A percentile compares a stretch with the other conserved stretches of the same genome.
These are phyloP conservation scores for Fusarium sp. DNA, from an alignment of 2,329 filamentous ascomycete species.

Conservation along the genomic window DNA sequence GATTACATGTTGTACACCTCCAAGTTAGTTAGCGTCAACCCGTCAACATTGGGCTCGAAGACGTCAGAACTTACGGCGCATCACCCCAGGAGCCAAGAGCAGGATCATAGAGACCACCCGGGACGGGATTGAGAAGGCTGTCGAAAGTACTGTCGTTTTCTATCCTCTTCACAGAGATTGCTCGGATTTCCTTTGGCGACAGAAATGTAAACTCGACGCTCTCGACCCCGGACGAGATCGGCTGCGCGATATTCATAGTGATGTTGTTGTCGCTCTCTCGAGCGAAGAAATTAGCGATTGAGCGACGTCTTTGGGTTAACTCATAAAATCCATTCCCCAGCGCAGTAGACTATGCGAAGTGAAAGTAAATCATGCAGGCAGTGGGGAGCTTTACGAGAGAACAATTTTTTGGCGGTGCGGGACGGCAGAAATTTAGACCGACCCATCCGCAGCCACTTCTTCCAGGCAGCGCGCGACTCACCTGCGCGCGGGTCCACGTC, in stretches of 20 bases:
- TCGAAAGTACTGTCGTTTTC: constrained; percentile 96
- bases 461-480: constrained; percentile 26
- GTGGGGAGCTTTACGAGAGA: constrained; percentile 42
- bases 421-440: constrained; percentile 55
- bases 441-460: not conserved
- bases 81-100: constrained; percentile 92
- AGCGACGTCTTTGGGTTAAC: constrained; percentile 41
- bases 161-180: constrained; percentile 92
- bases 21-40: constrained; percentile 16
- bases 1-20: constrained; percentile 92
- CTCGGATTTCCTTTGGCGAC: constrained; percentile 82
- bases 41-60: not conserved
- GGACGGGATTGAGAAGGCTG: constrained; percentile 86
- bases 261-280: constrained; percentile 28
- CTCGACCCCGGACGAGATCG: constrained; percentile 83
- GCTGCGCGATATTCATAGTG: constrained; percentile 79
- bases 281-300: constrained; percentile 36
- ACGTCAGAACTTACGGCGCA: constrained; percentile 68
- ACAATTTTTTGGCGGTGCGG: constrained; percentile 60
- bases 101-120: constrained; percentile 91
- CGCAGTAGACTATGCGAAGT: constrained; percentile 26
- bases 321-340: constrained; percentile 39
- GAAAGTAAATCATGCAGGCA: constrained; percentile 29
- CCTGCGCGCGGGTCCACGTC: not conserved
- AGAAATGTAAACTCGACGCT: constrained; percentile 92